A percentile compares a stretch with the other conserved stretches of the same genome.
These are phyloP conservation scores for Dissoconium aciculare DNA, from an alignment of 2,329 filamentous ascomycete species.

Conservation along the genomic window DNA sequence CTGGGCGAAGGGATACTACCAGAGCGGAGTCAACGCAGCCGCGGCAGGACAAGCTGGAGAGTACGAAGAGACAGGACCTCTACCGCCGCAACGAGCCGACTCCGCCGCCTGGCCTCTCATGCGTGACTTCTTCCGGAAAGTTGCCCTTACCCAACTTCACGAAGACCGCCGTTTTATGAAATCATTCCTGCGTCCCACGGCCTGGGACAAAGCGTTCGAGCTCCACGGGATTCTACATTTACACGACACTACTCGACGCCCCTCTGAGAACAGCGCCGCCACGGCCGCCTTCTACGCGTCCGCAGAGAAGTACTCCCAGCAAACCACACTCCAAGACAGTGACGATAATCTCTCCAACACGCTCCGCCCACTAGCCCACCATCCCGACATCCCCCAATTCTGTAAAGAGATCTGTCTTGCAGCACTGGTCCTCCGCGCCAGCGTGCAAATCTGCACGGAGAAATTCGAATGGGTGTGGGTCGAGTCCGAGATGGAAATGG, in stretches of 20 bases:
- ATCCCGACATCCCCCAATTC: too few relatives aligned
- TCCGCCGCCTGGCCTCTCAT: neutral
- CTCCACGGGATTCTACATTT: neutral
- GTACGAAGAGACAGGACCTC: too few relatives aligned
- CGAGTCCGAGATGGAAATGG: neutral
- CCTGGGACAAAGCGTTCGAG: neutral
- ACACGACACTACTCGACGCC: neutral
- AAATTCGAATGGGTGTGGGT: neutral
- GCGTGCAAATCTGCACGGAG: neutral
- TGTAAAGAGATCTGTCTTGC: neutral
- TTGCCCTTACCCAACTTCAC: slow-evolving; percentile 1
- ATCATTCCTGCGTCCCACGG: neutral
- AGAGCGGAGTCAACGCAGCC: too few relatives aligned
- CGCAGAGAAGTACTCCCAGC: too few relatives aligned
- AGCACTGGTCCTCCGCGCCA: neutral
- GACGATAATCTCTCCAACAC: too few relatives aligned
- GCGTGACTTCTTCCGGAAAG: neutral
- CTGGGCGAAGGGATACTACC: neutral
- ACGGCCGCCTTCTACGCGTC: too few relatives aligned
- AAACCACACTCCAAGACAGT: too few relatives aligned
- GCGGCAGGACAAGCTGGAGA: neutral
- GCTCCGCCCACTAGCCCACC: too few relatives aligned
- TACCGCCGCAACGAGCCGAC: too few relatives aligned
- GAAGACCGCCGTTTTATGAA: neutral
- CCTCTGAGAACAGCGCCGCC: too few relatives aligned